Percentiles rank a stretch among this genome's conserved stretches.
phyloP scores from a whole-genome alignment of 305 asterid species.

The Fraxinus baroniana region DNA sequence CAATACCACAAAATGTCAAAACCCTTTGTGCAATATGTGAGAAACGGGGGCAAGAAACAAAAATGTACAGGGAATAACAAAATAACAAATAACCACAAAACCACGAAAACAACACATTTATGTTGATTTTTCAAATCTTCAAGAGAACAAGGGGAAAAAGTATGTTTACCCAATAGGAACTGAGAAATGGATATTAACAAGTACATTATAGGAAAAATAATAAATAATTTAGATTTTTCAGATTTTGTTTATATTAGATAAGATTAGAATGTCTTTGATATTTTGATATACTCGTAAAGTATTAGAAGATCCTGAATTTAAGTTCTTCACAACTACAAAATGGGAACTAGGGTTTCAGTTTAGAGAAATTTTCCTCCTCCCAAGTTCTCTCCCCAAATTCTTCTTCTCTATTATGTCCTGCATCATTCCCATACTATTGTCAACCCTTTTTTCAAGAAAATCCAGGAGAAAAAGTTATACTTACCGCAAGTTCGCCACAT shows the following conservation, averaged over 20 bases:
- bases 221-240: not conserved
- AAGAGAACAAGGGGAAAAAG: not conserved
- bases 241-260: not conserved
- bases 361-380: not conserved
- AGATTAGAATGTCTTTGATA: not conserved
- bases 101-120: not conserved
- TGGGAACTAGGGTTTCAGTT: not conserved
- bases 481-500: slow-evolving; percentile 57
- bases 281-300: not conserved
- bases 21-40: not conserved
- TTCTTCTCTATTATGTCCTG: not conserved
- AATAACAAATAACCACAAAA: not conserved
- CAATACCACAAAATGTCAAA: not conserved
- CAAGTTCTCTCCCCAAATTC: not conserved
- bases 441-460: not conserved
- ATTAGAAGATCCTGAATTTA: not conserved
- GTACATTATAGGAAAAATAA: not conserved
- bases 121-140: not conserved
- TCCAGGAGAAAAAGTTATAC: not conserved
- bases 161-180: not conserved
- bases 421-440: not conserved
- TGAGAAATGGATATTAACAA: not conserved
- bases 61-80: not conserved
- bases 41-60: not conserved
- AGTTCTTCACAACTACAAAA: slow-evolving; percentile 1